Conservation (phyloP, 805 yeast genomes). For the Wickerhamomyces sydowiorum region DNA sequence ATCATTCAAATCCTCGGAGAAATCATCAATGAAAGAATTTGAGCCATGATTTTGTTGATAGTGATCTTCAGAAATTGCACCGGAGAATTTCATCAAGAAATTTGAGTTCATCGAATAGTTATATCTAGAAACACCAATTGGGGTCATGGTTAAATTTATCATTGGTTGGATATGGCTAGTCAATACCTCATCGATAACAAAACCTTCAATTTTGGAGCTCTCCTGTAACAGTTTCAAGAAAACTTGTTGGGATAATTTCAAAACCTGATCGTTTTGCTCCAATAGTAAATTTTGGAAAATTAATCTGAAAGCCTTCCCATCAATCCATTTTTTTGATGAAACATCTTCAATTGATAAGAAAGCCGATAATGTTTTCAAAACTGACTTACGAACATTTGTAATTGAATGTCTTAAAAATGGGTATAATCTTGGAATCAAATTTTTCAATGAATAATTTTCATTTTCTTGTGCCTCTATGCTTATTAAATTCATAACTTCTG, state of each 20-base stretch:
- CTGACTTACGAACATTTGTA: slow-evolving; percentile 84
- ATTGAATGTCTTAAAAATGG: slow-evolving; percentile 95
- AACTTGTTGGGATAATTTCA: slow-evolving; percentile 55
- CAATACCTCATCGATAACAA: slow-evolving; percentile 47
- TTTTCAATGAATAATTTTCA: slow-evolving; percentile 55
- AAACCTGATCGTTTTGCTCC: slow-evolving; percentile 78
- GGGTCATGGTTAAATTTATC: slow-evolving; percentile 74
- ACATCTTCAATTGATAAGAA: slow-evolving; percentile 58
- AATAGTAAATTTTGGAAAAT: slow-evolving; percentile 82
- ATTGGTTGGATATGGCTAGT: slow-evolving; percentile 53
- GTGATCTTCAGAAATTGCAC: slow-evolving; percentile 21
- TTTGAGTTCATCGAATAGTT: slow-evolving; percentile 77
- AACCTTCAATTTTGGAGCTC: slow-evolving; percentile 27
- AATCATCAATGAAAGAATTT: slow-evolving; percentile 5
- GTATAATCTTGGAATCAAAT: slow-evolving; percentile 81
- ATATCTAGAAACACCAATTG: slow-evolving; percentile 89
- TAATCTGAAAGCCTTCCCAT: slow-evolving; percentile 65
- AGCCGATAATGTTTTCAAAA: slow-evolving; percentile 71
- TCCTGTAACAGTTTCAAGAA: slow-evolving; percentile 52
- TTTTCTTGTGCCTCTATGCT: slow-evolving; percentile 51
- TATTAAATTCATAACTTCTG: slow-evolving; percentile 68
- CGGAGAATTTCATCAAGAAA: slow-evolving; percentile 78
- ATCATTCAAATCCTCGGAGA: slow-evolving; percentile 13
- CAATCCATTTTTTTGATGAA: slow-evolving; percentile 64
- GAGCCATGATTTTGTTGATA: slow-evolving; percentile 1